phyloP scores from a whole-genome alignment of 108 stramenopile genomes.

The Ochromonas danica region DNA sequence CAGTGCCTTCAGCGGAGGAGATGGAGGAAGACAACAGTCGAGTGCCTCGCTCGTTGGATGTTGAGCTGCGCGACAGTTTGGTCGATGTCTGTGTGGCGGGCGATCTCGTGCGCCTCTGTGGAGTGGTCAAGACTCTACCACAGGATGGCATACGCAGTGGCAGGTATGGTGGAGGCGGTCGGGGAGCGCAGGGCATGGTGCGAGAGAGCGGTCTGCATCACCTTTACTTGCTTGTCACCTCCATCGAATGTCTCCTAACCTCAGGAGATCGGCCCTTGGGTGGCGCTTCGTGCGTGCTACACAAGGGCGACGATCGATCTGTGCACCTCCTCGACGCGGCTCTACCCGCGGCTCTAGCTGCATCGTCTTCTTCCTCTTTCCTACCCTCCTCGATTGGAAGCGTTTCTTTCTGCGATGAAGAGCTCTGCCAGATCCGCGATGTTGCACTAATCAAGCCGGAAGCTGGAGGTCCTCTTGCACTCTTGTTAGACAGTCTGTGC shows the following conservation, averaged over 20 bases:
- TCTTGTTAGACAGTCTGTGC: conserved; percentile 41
- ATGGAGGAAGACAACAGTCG: background rate
- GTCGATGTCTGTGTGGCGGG: conserved; percentile 19
- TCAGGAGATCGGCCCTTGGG: background rate
- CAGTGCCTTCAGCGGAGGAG: too few relatives aligned
- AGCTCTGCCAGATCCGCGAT: background rate
- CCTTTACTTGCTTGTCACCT: background rate
- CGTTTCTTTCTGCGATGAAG: background rate
- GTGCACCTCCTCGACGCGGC: background rate
- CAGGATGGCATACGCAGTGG: too few relatives aligned
- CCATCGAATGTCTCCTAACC: background rate
- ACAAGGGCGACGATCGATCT: background rate
- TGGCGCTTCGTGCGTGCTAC: background rate
- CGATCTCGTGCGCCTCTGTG: background rate
- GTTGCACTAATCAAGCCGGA: too few relatives aligned
- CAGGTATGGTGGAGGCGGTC: too few relatives aligned
- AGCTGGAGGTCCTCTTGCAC: too few relatives aligned
- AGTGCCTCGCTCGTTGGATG: conserved; percentile 4
- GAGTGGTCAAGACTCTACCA: conserved; percentile 19
- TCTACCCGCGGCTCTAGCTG: background rate
- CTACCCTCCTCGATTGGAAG: background rate
- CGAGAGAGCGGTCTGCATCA: conserved; percentile 28
- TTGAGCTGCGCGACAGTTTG: conserved; percentile 20
- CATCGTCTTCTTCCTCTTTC: background rate
- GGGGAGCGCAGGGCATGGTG: background rate